A percentile compares a stretch with the other conserved stretches of the same genome.
Evolutionary conservation across 148 eudicot genomes (phyloP).

Genomic region (Rhododendron ovatum): DNA sequence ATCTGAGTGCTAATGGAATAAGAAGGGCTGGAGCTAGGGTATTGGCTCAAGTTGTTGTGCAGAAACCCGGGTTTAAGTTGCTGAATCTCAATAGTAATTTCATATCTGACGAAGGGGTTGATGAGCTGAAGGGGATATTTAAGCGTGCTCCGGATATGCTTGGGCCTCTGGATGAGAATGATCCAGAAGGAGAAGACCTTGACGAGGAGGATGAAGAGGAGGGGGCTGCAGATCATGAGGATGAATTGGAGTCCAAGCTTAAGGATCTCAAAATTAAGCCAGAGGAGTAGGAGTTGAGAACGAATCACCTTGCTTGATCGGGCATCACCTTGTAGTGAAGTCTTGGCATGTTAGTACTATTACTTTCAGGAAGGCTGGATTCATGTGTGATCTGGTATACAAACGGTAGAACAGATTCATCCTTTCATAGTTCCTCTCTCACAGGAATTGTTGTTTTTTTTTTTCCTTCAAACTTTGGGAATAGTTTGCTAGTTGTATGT

Average conservation of each 20-base stretch:
- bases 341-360: background rate
- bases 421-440: background rate
- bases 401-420: background rate
- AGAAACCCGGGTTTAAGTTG: slow-evolving; percentile 44
- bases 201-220: slow-evolving; percentile 53
- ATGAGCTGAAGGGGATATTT: slow-evolving; percentile 53
- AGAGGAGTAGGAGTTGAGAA: slow-evolving; percentile 31
- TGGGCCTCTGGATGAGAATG: slow-evolving; percentile 76
- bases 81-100: slow-evolving; percentile 57
- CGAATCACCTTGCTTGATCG: background rate
- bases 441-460: background rate
- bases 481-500: background rate
- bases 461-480: background rate
- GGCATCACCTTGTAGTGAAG: background rate
- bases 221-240: slow-evolving; percentile 25
- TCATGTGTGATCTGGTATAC: background rate
- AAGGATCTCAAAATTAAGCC: slow-evolving; percentile 53
- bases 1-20: slow-evolving; percentile 50
- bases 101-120: slow-evolving; percentile 72
- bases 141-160: slow-evolving; percentile 45
- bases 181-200: slow-evolving; percentile 66
- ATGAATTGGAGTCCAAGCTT: slow-evolving; percentile 56
- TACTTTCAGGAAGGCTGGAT: background rate
- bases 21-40: slow-evolving; percentile 66
- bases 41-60: slow-evolving; percentile 49